A percentile compares a stretch with the other conserved stretches of the same genome.
phyloP scores from a whole-genome alignment of 2,329 filamentous ascomycete species.

The Trichoderma harzianum region DNA sequence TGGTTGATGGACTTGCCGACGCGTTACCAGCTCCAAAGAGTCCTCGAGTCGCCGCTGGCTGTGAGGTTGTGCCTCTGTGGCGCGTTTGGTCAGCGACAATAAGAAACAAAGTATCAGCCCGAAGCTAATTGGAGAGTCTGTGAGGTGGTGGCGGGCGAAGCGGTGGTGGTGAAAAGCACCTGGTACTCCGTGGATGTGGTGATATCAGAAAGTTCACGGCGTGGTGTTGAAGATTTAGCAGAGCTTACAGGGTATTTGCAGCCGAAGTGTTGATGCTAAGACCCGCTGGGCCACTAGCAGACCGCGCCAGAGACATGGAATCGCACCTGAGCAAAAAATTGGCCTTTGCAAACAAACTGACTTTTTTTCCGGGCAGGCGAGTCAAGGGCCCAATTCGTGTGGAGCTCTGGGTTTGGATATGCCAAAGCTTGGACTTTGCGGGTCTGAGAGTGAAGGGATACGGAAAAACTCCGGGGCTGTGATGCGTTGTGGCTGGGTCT shows the following conservation, averaged over 20 bases:
- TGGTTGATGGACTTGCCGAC: constrained; percentile 27
- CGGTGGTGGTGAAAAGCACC: background rate
- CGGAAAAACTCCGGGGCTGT: constrained; percentile 14
- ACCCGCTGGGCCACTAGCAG: constrained; percentile 57
- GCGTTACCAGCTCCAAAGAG: constrained; percentile 36
- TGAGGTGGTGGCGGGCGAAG: background rate
- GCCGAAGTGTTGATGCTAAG: constrained; percentile 62
- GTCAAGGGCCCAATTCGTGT: constrained; percentile 18
- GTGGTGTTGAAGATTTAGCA: constrained; percentile 19
- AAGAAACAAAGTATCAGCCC: background rate
- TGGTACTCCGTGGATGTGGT: background rate
- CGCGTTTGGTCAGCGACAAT: constrained; percentile 10
- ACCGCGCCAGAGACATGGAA: constrained; percentile 49
- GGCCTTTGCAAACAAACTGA: constrained; percentile 4
- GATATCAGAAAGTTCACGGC: background rate
- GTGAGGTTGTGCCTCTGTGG: constrained; percentile 27
- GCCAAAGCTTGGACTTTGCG: background rate
- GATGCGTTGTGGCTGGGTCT: background rate
- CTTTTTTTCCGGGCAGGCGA: constrained; percentile 14
- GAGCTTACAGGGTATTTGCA: constrained; percentile 48
- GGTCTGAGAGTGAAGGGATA: constrained; percentile 13
- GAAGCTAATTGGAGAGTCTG: background rate
- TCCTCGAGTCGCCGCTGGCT: constrained; percentile 35
- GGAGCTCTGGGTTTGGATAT: constrained; percentile 14
- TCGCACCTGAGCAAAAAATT: constrained; percentile 27